These are phyloP conservation scores for Entomortierella beljakovae DNA, from an alignment of 192 early-diverging fungal genomes.

Conservation along the genomic window DNA sequence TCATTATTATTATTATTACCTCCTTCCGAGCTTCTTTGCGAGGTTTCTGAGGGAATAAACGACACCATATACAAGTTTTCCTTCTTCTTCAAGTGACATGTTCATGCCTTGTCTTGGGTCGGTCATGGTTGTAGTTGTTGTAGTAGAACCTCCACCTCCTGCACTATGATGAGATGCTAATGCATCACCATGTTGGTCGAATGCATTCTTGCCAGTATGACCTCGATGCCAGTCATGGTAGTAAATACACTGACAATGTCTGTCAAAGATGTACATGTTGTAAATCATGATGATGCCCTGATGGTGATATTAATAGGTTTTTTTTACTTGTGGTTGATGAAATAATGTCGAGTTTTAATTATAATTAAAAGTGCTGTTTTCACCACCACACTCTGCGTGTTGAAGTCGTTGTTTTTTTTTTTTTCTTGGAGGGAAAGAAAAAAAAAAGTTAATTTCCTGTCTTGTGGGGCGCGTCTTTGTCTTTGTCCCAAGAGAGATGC, in stretches of 20 bases:
- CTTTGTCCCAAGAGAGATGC: too few species aligned
- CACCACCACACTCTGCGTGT: too few species aligned
- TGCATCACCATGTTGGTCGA: slow-evolving; percentile 46
- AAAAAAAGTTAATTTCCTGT: too few species aligned
- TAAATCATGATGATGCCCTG: slow-evolving; percentile 68
- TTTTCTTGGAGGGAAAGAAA: too few species aligned
- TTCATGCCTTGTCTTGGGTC: slow-evolving; percentile 61
- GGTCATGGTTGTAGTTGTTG: slow-evolving; percentile 55
- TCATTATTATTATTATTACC: slow-evolving; percentile 28
- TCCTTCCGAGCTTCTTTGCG: slow-evolving; percentile 81
- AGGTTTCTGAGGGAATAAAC: slow-evolving; percentile 91
- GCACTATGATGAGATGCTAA: slow-evolving; percentile 44
- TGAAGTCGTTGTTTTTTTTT: too few species aligned
- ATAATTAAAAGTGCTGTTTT: too few species aligned
- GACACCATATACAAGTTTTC: slow-evolving; percentile 97
- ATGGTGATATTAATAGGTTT: too few species aligned
- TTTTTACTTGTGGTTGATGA: too few species aligned
- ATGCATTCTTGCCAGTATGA: slow-evolving; percentile 54
- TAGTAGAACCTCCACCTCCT: slow-evolving; percentile 45
- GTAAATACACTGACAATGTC: slow-evolving; percentile 92
- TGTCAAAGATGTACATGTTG: slow-evolving; percentile 94
- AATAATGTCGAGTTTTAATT: too few species aligned
- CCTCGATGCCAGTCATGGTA: slow-evolving; percentile 82
- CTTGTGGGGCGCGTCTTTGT: too few species aligned
- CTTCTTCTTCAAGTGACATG: slow-evolving; percentile 82